A percentile compares a stretch with the other conserved stretches of the same genome.
phyloP scores from a whole-genome alignment of 495 filamentous ascomycete genomes.

The Margaritispora aquatica region DNA sequence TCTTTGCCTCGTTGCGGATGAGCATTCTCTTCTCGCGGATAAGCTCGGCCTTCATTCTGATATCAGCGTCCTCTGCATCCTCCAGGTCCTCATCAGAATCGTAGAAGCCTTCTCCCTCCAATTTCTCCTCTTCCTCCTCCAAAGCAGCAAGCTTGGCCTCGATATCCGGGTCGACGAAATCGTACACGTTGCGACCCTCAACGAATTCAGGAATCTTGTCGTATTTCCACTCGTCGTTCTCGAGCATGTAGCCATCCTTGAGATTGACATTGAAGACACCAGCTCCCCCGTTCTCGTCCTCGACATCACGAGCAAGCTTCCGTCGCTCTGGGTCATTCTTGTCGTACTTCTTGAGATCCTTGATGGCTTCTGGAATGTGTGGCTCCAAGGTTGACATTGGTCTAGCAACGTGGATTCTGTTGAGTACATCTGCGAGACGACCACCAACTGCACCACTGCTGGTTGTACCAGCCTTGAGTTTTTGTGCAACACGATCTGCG shows the following conservation, averaged over 20 bases:
- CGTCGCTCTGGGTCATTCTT: constrained; percentile 78
- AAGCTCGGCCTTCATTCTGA: constrained; percentile 83
- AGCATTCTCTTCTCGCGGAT: constrained; percentile 87
- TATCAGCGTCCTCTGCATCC: constrained; percentile 80
- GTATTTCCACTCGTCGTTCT: constrained; percentile 84
- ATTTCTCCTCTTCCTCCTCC: constrained; percentile 89
- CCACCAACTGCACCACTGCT: constrained; percentile 66
- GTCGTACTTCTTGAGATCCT: constrained; percentile 77
- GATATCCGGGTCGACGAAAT: constrained; percentile 95
- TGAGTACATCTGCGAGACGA: constrained; percentile 79
- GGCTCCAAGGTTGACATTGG: constrained; percentile 79
- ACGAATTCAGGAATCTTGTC: constrained; percentile 91
- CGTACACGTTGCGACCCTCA: constrained; percentile 93
- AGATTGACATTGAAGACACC: constrained; percentile 94
- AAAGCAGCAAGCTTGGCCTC: constrained; percentile 83
- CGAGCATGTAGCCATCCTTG: constrained; percentile 77
- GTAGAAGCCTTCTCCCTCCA: constrained; percentile 71
- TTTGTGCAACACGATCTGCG: constrained; percentile 87
- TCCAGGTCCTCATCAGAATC: constrained; percentile 54
- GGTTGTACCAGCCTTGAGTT: constrained; percentile 81
- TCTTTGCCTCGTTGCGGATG: constrained; percentile 85
- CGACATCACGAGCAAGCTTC: constrained; percentile 75
- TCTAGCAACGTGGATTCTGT: constrained; percentile 91
- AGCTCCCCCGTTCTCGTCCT: constrained; percentile 88
- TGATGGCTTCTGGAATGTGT: constrained; percentile 84